Evolutionary conservation across 1,139 yeast genomes (phyloP), one percentile per base, ranked within the genome.

Genomic region (Candida sp.): DNA sequence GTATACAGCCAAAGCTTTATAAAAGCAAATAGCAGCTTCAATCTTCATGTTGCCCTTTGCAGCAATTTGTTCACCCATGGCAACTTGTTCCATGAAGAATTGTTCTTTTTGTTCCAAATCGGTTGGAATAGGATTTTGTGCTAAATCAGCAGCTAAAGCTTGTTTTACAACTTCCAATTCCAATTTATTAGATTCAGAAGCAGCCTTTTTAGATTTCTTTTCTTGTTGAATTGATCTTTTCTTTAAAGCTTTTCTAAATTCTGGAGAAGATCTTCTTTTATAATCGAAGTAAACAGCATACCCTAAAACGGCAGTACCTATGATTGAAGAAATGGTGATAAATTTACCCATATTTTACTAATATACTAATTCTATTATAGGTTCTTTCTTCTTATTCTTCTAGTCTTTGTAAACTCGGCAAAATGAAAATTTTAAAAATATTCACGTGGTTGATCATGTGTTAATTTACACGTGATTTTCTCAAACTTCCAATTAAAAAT

Each of bases 241-340:
- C 63, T 79, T 81, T 57, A 91, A 77, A 43, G 78, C 63, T 60
- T 79, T 82, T 75, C 99, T 87, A 77, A 93, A 93, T 42, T 81
- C 86, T 21, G 86, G 67, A 45, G 87, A 82, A 66, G 76, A 77
- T 73, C 98, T 87, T 70, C 99, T 88, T 68, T 78, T 79, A 74
- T 90, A 87, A 69, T 93, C 99, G 60, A 93, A 93, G 73, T 88
- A 93, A 39, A 82, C 73, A 46, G 95, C 89, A 66, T 93, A 93
- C 15, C 90, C 91, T 43, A 84, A 71, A 46, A 70, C 52, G 21
- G 82, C 77, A 41, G 84, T 75, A 34, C 82, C 74, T 33, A 77
- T 78, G 36, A 82, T 69, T 36, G 81, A 71, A 32, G 82, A 71
- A 46, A 81, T 62, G 35, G 81, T 60, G 33, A 79, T 64, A n/a